Percentiles rank a stretch among this genome's conserved stretches.
These are phyloP conservation scores for Coemansia sp. DNA, from an alignment of 371 early-diverging fungal genomes.

Conservation along the genomic window DNA sequence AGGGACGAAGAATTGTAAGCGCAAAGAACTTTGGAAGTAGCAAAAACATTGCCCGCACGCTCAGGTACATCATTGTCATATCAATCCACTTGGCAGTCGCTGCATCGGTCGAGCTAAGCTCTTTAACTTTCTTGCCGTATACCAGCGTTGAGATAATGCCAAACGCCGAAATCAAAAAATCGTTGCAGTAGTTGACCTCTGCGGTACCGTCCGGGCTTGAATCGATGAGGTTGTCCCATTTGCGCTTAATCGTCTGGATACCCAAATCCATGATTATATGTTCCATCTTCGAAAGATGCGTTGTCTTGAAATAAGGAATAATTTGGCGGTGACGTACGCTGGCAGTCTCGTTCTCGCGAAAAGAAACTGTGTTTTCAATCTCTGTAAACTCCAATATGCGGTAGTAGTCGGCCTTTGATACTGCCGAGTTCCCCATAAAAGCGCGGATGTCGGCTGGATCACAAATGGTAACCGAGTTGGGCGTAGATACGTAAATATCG, in stretches of 20 bases:
- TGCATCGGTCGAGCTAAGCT: conserved; percentile 14
- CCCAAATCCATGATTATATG: conserved; percentile 23
- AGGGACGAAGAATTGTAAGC: conserved; percentile 8
- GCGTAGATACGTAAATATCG: conserved; percentile 22
- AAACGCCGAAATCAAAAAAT: conserved; percentile 25
- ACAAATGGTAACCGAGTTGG: conserved; percentile 22
- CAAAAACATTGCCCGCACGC: conserved; percentile 13
- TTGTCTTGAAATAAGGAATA: conserved; percentile 19
- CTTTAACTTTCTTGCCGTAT: conserved; percentile 21
- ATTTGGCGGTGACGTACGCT: conserved; percentile 26
- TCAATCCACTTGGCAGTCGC: conserved; percentile 21
- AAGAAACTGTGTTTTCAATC: conserved; percentile 18
- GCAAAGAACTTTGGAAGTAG: conserved; percentile 3
- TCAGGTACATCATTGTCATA: conserved; percentile 8
- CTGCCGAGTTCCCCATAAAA: conserved; percentile 13
- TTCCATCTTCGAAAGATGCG: conserved; percentile 28
- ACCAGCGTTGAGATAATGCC: conserved; percentile 26
- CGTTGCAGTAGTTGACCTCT: conserved; percentile 33
- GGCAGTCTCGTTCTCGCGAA: conserved; percentile 13
- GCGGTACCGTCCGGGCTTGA: neutral
- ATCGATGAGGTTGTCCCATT: conserved; percentile 28
- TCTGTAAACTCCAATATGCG: conserved; percentile 14
- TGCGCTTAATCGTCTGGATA: conserved; percentile 16
- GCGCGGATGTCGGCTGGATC: conserved; percentile 36
- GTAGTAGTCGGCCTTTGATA: conserved; percentile 24